Evolutionary conservation across 495 filamentous ascomycete genomes (phyloP).

Genomic region (Evernia prunastri): DNA sequence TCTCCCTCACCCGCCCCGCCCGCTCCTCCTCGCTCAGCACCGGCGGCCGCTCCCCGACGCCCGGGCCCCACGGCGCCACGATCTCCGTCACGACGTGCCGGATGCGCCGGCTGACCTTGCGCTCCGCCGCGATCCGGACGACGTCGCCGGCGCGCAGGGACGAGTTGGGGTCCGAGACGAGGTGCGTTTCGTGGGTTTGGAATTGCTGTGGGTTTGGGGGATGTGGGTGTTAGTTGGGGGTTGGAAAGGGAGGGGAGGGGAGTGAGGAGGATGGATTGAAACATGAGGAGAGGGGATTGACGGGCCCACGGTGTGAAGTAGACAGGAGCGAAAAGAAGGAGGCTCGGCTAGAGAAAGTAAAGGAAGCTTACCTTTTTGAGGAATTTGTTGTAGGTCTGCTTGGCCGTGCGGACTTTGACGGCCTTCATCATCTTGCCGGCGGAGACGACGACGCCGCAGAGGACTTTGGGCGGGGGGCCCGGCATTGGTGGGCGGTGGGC

Average conservation of each 20-base stretch:
- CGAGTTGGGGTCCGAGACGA: conserved; percentile 65
- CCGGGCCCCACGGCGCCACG: conserved; percentile 56
- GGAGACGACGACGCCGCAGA: conserved; percentile 57
- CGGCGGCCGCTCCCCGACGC: conserved; percentile 48
- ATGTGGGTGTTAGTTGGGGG: too few species aligned
- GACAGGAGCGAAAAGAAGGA: too few species aligned
- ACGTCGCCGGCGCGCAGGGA: conserved; percentile 62
- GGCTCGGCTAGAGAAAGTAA: too few species aligned
- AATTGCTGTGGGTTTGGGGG: conserved; percentile 38
- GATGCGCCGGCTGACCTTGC: conserved; percentile 49
- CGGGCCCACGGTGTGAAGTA: conserved; percentile 2
- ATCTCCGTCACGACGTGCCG: conserved; percentile 63
- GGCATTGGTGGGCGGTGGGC: neutral
- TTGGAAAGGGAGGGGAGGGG: neutral
- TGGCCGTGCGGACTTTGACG: conserved; percentile 52
- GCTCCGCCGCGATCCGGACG: conserved; percentile 52
- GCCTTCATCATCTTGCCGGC: conserved; percentile 65
- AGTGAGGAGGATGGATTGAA: neutral
- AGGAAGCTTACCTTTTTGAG: conserved; percentile 46
- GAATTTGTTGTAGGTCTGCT: conserved; percentile 28
- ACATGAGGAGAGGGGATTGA: neutral
- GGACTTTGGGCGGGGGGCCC: conserved; percentile 14
- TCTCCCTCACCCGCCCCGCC: conserved; percentile 33
- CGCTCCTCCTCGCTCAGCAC: conserved; percentile 52
- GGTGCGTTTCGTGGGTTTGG: conserved; percentile 31